Conservation (phyloP, 352 stramenopile species). For the Pythium rhizo-oryzae region DNA sequence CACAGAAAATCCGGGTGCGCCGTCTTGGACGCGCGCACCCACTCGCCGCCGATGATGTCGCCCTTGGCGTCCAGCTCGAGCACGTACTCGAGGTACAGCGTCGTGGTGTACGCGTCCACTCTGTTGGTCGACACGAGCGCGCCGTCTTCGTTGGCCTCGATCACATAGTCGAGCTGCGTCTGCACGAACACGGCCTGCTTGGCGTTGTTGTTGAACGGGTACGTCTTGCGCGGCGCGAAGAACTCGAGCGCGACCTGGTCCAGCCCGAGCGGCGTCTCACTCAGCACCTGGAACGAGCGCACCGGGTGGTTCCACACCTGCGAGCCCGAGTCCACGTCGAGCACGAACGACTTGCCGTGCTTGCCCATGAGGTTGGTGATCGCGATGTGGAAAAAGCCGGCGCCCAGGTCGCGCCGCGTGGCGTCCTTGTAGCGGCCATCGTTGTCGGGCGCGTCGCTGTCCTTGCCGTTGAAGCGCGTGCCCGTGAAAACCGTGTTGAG, state of each 20-base stretch:
- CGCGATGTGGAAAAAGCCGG: constrained; percentile 37
- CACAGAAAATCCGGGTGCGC: constrained; percentile 21
- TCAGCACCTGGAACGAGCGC: constrained; percentile 32
- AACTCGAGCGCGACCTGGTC: too few species aligned
- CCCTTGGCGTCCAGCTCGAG: constrained; percentile 21
- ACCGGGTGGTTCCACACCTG: constrained; percentile 71
- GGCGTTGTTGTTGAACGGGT: constrained; percentile 17
- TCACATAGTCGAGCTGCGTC: constrained; percentile 13
- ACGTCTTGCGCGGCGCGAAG: background rate
- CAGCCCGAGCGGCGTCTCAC: constrained; percentile 7
- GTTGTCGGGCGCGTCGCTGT: constrained; percentile 8
- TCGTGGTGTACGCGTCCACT: background rate
- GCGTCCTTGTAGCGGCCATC: constrained; percentile 25
- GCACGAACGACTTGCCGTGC: constrained; percentile 40
- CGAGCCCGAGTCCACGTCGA: constrained; percentile 36
- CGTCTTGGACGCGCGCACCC: constrained; percentile 7
- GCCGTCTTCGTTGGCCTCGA: constrained; percentile 16
- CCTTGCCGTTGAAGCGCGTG: constrained; percentile 22
- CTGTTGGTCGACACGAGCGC: constrained; percentile 9
- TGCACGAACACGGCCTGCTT: constrained; percentile 23
- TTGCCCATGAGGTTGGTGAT: constrained; percentile 46
- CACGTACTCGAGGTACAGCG: constrained; percentile 16
- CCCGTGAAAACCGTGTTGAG: constrained; percentile 22
- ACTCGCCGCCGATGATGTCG: constrained; percentile 25
- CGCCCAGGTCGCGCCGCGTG: constrained; percentile 48